These are phyloP conservation scores for Aspergillus novofumigatus DNA, from an alignment of 2,329 filamentous ascomycete species.

Conservation along the genomic window DNA sequence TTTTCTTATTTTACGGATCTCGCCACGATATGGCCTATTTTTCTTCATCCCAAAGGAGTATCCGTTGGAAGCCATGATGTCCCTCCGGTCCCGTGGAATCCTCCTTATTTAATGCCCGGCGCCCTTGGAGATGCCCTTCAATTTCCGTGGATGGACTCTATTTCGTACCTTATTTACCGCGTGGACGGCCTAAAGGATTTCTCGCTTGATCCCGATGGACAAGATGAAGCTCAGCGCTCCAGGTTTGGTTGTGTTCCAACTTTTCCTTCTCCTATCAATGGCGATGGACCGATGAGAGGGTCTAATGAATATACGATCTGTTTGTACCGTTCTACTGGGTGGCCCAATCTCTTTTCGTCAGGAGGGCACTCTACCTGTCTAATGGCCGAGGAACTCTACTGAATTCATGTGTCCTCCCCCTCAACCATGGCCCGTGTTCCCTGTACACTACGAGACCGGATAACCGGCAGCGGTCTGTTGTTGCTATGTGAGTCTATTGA, in stretches of 20 bases:
- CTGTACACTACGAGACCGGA: not conserved
- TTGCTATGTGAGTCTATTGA: not conserved
- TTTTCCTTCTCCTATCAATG: not conserved
- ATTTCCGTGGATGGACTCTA: not conserved
- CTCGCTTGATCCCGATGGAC: not conserved
- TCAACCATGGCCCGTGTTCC: not conserved
- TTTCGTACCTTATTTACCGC: not conserved
- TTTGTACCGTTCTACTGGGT: not conserved
- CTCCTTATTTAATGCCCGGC: not conserved
- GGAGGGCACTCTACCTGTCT: not conserved
- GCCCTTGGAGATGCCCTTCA: not conserved
- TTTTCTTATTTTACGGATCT: slow-evolving; percentile 4
- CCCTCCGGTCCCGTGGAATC: not conserved
- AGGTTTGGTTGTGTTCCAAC: not conserved
- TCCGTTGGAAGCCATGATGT: slow-evolving; percentile 3
- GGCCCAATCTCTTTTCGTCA: not conserved
- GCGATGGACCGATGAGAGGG: not conserved
- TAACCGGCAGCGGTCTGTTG: not conserved
- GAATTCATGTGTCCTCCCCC: not conserved
- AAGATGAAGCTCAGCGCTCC: not conserved
- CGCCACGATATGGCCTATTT: slow-evolving; percentile 7
- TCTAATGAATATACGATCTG: not conserved
- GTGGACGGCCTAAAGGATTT: not conserved
- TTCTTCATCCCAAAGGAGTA: not conserved
- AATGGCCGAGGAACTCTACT: not conserved